Percentiles rank a stretch among this genome's conserved stretches.
Evolutionary conservation across 176 grass and related monocot species (phyloP).

Genomic region (Oryza coarctata): DNA sequence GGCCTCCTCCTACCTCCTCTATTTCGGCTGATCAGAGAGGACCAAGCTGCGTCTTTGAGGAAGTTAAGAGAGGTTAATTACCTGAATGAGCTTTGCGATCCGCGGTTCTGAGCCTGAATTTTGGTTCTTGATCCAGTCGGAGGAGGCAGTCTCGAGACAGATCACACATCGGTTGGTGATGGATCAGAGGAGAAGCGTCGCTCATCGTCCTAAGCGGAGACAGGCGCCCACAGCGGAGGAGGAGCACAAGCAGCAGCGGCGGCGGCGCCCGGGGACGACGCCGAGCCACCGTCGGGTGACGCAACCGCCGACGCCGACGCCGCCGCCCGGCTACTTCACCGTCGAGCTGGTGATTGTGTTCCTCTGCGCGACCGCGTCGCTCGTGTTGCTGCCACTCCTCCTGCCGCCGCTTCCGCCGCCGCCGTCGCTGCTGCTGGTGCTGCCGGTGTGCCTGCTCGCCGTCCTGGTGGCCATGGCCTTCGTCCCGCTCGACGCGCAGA

Average conservation of each 20-base stretch:
- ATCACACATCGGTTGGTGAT: neutral
- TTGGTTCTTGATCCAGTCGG: neutral
- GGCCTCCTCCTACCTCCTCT: too few relatives aligned
- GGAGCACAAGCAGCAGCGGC: neutral
- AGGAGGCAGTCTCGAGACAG: too few relatives aligned
- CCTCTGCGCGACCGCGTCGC: conserved; percentile 40
- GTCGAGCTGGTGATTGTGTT: conserved; percentile 39
- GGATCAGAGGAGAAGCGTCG: neutral
- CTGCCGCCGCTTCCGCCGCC: conserved; percentile 62
- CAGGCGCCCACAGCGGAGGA: neutral
- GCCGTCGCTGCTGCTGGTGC: conserved; percentile 48
- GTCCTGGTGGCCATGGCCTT: conserved; percentile 54
- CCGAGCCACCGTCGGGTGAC: neutral
- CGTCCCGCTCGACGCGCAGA: conserved; percentile 52
- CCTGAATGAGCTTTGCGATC: conserved; percentile 6
- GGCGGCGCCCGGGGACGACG: neutral
- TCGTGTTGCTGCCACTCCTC: conserved; percentile 57
- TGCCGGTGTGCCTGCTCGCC: conserved; percentile 55
- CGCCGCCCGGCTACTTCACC: conserved; percentile 42
- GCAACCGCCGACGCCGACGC: neutral
- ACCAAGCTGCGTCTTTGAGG: neutral
- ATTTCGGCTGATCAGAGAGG: neutral
- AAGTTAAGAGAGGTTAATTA: neutral
- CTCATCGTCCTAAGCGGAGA: neutral
- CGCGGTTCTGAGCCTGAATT: neutral